phyloP scores from a whole-genome alignment of 495 filamentous ascomycete species.

The Hapsidospora chrysogenum region DNA sequence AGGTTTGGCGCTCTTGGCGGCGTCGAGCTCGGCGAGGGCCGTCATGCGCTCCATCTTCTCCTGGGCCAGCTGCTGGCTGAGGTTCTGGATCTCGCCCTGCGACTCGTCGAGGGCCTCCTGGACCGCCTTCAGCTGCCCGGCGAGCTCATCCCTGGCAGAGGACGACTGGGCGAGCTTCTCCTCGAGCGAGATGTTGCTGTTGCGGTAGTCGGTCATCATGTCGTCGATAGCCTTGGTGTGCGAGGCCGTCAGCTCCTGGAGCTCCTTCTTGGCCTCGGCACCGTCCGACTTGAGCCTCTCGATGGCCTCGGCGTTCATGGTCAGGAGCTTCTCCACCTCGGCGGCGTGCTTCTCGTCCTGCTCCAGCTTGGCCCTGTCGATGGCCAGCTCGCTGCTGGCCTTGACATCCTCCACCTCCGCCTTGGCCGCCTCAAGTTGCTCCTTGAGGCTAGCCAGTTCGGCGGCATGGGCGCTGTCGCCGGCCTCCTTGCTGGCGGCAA shows the following conservation, averaged over 20 bases:
- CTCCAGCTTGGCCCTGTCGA: slow-evolving; percentile 18
- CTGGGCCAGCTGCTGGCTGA: slow-evolving; percentile 30
- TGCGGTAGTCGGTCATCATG: slow-evolving; percentile 4
- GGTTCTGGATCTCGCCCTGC: slow-evolving; percentile 22
- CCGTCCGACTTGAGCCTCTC: slow-evolving; percentile 20
- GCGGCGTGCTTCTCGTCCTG: slow-evolving; percentile 24
- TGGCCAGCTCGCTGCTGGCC: slow-evolving; percentile 18
- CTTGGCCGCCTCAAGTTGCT: slow-evolving; percentile 10
- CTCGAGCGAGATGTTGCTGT: slow-evolving; percentile 5
- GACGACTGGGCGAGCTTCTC: slow-evolving; percentile 10
- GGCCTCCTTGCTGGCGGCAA: slow-evolving; percentile 8
- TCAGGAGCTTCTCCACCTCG: slow-evolving; percentile 31
- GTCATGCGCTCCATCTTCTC: slow-evolving; percentile 38
- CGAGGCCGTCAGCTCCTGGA: slow-evolving; percentile 22
- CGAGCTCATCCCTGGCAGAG: slow-evolving; percentile 8
- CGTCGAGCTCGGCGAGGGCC: slow-evolving; percentile 36
- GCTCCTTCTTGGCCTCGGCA: slow-evolving; percentile 12
- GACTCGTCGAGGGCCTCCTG: slow-evolving; percentile 15
- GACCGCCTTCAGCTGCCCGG: slow-evolving; percentile 13
- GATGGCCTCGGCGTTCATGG: slow-evolving; percentile 23
- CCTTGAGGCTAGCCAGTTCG: slow-evolving; percentile 12
- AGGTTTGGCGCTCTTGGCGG: slow-evolving; percentile 29
- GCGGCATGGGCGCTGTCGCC: slow-evolving; percentile 10
- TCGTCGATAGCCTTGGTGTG: slow-evolving; percentile 24
- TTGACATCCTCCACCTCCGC: slow-evolving; percentile 19